Evolutionary conservation across 2,329 filamentous ascomycete genomes (phyloP), one percentile per base, ranked within the genome.

Genomic region (Aureobasidium sp.): DNA sequence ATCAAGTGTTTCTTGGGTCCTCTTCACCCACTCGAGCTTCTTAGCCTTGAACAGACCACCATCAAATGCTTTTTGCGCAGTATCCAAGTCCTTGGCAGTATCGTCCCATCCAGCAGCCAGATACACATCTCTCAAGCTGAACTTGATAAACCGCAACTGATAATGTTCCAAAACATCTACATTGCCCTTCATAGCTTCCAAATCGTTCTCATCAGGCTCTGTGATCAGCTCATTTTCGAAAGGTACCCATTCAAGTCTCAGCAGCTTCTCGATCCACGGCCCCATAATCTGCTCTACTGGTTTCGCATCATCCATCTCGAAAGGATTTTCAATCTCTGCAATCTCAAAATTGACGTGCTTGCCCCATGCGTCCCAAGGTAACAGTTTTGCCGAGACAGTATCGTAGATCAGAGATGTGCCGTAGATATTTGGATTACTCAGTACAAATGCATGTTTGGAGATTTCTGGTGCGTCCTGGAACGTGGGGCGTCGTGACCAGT

Each of bases 61-160:
- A n/a, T 61, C 48, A 12, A 53, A 61, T 4, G 14, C 39, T 2
- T 8, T n/a, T 12, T 20, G 1, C 11, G 58, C 58, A 15, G 3
- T 11, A 20, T 53, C 29, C 45, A 53, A 17, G 36, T 61, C 69
- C 68, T 62, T 68, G 70, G 0, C 58, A 0, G 45, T 20, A 17
- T 25, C 27, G 14, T 61, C 12, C 47, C 58, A 53, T 2, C 58
- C 58, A 17, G 47, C 36, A 17, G 37, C n/a, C n/a, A 45, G 15
- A 15, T 53, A 61, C 4, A 61, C 29, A 2, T 61, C 4, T n/a
- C 39, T 45, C 25, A 61, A 25, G 7, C 39, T 53, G 17, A 31
- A 29, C 48, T 45, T 41, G 17, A 61, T 27, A 1, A 53, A 31
- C 12, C 20, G 36, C 7, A 5, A 2, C 22, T 61, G 58, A 37